A percentile compares a stretch with the other conserved stretches of the same genome.
These are phyloP conservation scores for Akanthomyces muscarius DNA, from an alignment of 2,329 filamentous ascomycete species.

Conservation along the genomic window DNA sequence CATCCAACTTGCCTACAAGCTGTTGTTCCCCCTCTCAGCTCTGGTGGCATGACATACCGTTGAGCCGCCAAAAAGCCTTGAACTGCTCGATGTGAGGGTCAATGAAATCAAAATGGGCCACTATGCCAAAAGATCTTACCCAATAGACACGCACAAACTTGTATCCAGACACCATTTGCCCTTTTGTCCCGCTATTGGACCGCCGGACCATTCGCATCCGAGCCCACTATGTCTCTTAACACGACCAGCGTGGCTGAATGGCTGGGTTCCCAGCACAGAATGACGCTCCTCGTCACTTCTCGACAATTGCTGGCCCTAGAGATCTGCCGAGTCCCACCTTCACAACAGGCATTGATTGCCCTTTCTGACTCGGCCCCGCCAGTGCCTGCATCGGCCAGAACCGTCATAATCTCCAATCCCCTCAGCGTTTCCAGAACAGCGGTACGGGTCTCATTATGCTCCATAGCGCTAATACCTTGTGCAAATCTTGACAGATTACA, in stretches of 20 bases:
- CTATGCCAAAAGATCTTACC: no score
- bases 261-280: neutral
- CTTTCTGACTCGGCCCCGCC: neutral
- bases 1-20: no score
- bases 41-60: no score
- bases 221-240: slow-evolving; percentile 10
- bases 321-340: slow-evolving; percentile 12
- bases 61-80: no score
- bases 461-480: neutral
- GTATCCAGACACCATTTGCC: neutral
- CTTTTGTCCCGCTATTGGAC: neutral
- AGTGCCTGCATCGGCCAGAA: neutral
- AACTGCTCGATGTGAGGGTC: no score
- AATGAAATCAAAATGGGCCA: no score
- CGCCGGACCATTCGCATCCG: slow-evolving; percentile 2
- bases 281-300: neutral
- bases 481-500: neutral
- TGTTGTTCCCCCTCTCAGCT: no score
- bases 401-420: slow-evolving; percentile 1
- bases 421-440: neutral
- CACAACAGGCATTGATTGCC: neutral
- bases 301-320: neutral
- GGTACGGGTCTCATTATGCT: neutral
- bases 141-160: neutral
- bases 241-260: neutral